Base-by-base conservation (phyloP, 768 basidiomycete species). In the Galerina sulciceps region DNA sequence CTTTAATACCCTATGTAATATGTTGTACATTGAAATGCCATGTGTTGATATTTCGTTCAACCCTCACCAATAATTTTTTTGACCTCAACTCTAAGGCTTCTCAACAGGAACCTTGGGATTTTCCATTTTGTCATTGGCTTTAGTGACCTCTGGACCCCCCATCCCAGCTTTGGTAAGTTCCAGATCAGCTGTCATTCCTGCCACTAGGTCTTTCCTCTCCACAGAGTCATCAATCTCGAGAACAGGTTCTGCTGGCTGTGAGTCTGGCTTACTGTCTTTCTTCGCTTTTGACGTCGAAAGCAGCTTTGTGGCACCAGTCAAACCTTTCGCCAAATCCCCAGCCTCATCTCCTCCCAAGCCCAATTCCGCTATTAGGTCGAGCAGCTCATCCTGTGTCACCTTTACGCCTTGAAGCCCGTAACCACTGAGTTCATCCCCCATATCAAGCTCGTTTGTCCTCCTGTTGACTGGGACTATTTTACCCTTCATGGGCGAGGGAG, bases 311-410 rank as follows among this genome's bases (percentile, higher is more conserved):
- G 64, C 68, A 38, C 75, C 76, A 40, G 76, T 77, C 43, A 93
- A 70, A 10, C 85, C 89, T 68, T 84, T 87, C 18, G 89, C 87
- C 59, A 94, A 73, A 56, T 92, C 89, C 1, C 81, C 85, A 6
- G 91, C 90, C n/a, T 89, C 90, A 42, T 90, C 87, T 6, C 84
- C 90, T 22, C 82, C 86, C 20, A 94, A 78, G 13, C 92, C 91
- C 22, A 94, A 79, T 61, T 92, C 89, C 41, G 83, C 83, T 5
- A 94, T 84, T 37, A 94, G 74, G 59, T 86, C 83, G 59, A 72
- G 73, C 62, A 94, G 75, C 54, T 94, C 93, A 31, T 89, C 88
- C 55, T 88, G 83, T 3, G 91, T 90, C 20, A 89, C 88, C 63
- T 85, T 85, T 20, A 94, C 84, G 4, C 91, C 92, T 66, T 90